phyloP scores from a whole-genome alignment of 441 rosid species.

The Mallotus repandus region DNA sequence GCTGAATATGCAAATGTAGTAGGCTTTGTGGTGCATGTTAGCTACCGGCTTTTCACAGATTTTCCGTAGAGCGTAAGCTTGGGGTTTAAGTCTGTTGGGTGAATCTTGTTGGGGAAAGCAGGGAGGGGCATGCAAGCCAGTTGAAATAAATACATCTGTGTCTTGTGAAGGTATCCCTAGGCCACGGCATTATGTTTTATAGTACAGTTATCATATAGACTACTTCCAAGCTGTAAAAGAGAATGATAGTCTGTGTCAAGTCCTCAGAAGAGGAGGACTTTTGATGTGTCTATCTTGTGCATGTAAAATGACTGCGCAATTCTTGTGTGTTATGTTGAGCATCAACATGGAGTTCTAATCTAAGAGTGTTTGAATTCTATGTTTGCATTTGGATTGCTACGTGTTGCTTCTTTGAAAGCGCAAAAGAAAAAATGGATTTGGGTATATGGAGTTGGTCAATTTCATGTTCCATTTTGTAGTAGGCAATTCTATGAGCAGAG shows the following conservation, averaged over 20 bases:
- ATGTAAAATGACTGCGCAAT: constrained; percentile 13
- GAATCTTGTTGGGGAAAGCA: constrained; percentile 31
- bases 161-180: constrained; percentile 10
- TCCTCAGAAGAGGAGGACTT: constrained; percentile 26
- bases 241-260: constrained; percentile 12
- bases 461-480: not conserved
- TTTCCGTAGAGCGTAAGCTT: constrained; percentile 49
- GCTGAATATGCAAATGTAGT: constrained; percentile 23
- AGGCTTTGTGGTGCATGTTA: constrained; percentile 30
- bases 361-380: not conserved
- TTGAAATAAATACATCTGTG: constrained; percentile 31
- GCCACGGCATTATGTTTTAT: constrained; percentile 11
- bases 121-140: constrained; percentile 31
- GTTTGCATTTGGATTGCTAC: not conserved
- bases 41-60: constrained; percentile 36
- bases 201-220: constrained; percentile 13
- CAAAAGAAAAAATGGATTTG: not conserved
- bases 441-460: too few species aligned
- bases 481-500: not conserved
- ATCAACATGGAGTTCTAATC: not conserved
- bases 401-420: not conserved
- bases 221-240: constrained; percentile 13
- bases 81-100: constrained; percentile 31
- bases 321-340: constrained; percentile 9
- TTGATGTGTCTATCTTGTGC: constrained; percentile 17